Base-by-base conservation (phyloP, 371 early-diverging fungal genomes). In the Rhizopus sp. region DNA sequence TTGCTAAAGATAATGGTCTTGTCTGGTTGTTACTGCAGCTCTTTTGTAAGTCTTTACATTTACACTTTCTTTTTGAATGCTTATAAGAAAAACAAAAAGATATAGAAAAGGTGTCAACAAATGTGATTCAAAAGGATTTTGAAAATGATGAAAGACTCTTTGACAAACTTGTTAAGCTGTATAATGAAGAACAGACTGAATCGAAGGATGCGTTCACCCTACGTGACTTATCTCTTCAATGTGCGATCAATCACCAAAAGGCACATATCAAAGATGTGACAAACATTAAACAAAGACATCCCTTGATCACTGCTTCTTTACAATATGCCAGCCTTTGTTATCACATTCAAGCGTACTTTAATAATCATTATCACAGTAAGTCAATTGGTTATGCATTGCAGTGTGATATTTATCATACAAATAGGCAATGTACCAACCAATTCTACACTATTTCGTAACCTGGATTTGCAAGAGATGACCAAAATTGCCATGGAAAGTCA, bases 211-310 rank as follows among this genome's bases (percentile, higher is more conserved):
- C 84, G 5, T 91, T 90, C 60, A 87, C 85, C 34, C 67, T 91
- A 31, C 84, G 92, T 9, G 93, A 92, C 49, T 70, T 91, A 39
- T 73, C 93, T 1, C 72, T 92, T 35, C 91, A 88, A 57, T 89
- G 91, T 49, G 81, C 85, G 9, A 76, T 91, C 53, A 83, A 71
- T 59, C 85, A 84, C 49, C 88, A 90, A 66, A 84, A 89, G 50
- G 66, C 56, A 0, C 56, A 80, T 42, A 84, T 92, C 52, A 78
- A 78, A 42, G 91, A 92, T 64, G 73, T 80, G 37, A 68, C 70
- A 15, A 88, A 86, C 59, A 82, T 92, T 66, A 91, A 88, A 63
- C 84, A 82, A 53, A 73, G 93, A 17, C 89, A 91, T 60, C 92
- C 91, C 12, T 72, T 79, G 9, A 75, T 90, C 40, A 79, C 82